These are phyloP conservation scores for Metschnikowia lunata DNA, from an alignment of 805 yeast species.

Conservation along the genomic window DNA sequence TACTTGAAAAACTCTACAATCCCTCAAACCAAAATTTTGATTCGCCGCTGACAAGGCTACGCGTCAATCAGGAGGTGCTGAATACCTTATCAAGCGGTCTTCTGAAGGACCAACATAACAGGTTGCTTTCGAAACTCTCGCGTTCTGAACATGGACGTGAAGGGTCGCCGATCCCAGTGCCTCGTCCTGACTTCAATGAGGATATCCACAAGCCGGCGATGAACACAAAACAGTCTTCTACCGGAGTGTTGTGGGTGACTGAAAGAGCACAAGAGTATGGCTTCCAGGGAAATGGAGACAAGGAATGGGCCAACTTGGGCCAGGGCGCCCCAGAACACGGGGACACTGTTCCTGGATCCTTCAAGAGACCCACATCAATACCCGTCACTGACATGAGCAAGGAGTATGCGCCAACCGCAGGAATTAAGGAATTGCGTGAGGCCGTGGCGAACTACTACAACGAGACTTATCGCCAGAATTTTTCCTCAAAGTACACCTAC, in stretches of 20 bases:
- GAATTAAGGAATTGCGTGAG: conserved; percentile 48
- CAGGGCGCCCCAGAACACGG: conserved; percentile 67
- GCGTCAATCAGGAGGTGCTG: conserved; percentile 14
- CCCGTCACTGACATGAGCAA: conserved; percentile 45
- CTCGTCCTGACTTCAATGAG: conserved; percentile 42
- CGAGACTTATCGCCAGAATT: conserved; percentile 47
- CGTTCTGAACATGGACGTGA: conserved; percentile 34
- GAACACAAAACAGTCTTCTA: conserved; percentile 54
- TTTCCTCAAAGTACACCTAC: conserved; percentile 50
- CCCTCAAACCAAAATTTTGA: conserved; percentile 15
- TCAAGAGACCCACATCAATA: conserved; percentile 46
- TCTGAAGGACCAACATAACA: conserved; percentile 17
- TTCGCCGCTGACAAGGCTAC: conserved; percentile 25
- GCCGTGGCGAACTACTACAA: conserved; percentile 58
- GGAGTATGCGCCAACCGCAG: conserved; percentile 60
- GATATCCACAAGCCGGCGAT: conserved; percentile 52
- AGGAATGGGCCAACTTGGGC: conserved; percentile 56
- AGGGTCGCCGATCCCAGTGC: conserved; percentile 47
- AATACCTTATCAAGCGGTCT: conserved; percentile 10
- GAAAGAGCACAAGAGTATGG: conserved; percentile 59
- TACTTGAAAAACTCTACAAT: conserved; percentile 29
- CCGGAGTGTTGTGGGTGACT: conserved; percentile 64
- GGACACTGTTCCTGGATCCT: conserved; percentile 53
- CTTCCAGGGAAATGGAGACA: conserved; percentile 34
- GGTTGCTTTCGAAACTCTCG: conserved; percentile 28